Evolutionary conservation across 1,284 basidiomycete genomes (phyloP).

Genomic region (Anthracocystis walkeri): DNA sequence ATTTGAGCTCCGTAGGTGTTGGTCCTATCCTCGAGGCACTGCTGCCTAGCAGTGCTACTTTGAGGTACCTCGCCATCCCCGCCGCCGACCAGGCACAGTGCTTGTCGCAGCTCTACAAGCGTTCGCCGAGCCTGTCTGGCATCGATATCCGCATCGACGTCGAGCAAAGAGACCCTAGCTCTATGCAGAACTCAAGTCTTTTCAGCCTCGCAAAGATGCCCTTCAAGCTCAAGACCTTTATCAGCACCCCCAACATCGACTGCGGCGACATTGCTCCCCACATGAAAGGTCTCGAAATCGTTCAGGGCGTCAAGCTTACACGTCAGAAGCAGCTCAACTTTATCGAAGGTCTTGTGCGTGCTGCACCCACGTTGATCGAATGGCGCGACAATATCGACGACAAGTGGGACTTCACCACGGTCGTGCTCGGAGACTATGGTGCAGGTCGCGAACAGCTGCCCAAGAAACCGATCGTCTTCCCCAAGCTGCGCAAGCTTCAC

Average conservation of each 20-base stretch:
- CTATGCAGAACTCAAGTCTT: neutral
- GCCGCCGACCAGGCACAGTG: conserved; percentile 13
- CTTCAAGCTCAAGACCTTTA: conserved; percentile 17
- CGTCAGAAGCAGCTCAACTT: conserved; percentile 24
- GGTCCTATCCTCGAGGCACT: conserved; percentile 6
- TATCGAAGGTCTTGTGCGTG: conserved; percentile 8
- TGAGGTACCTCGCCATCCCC: conserved; percentile 18
- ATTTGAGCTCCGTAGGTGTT: neutral
- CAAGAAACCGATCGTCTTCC: conserved; percentile 12
- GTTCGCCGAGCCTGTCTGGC: conserved; percentile 6
- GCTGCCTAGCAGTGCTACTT: neutral
- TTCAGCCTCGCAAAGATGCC: conserved; percentile 7
- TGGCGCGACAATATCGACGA: conserved; percentile 11
- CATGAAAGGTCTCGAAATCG: conserved; percentile 12
- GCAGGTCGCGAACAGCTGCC: conserved; percentile 2
- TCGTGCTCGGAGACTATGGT: conserved; percentile 12
- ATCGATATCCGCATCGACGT: conserved; percentile 14
- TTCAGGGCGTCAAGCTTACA: neutral
- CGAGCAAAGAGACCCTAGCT: neutral
- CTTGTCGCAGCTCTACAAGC: conserved; percentile 14
- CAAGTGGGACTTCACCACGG: conserved; percentile 2
- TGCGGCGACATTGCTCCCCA: conserved; percentile 16
- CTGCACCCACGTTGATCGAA: conserved; percentile 12
- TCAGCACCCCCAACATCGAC: conserved; percentile 4
- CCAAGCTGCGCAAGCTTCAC: conserved; percentile 11